Percentiles rank a stretch among this genome's conserved stretches.
These are phyloP conservation scores for Fusarium pininemorale DNA, from an alignment of 2,329 filamentous ascomycete genomes.

Conservation along the genomic window DNA sequence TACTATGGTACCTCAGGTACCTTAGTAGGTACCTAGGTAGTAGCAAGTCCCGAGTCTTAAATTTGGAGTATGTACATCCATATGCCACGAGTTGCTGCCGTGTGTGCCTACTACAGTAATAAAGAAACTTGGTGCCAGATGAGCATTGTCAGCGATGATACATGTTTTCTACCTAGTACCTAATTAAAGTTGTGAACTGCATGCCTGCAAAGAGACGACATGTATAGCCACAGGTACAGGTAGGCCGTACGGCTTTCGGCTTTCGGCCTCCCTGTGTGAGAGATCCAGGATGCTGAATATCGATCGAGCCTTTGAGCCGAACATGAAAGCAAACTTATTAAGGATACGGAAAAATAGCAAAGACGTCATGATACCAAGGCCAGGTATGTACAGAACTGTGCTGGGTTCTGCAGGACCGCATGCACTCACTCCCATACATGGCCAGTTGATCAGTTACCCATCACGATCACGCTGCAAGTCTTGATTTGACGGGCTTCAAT, in stretches of 20 bases:
- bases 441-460: conserved; percentile 12
- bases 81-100: neutral
- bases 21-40: too few species aligned
- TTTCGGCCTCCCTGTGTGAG: conserved; percentile 56
- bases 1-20: neutral
- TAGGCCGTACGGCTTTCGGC: conserved; percentile 46
- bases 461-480: conserved; percentile 21
- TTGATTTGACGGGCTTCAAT: conserved; percentile 14
- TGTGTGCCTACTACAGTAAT: neutral
- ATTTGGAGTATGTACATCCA: neutral
- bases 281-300: neutral
- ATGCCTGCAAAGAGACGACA: neutral
- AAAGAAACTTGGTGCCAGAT: neutral
- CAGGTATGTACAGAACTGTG: neutral
- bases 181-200: neutral
- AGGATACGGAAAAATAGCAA: neutral
- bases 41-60: neutral
- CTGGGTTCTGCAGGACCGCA: neutral
- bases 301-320: conserved; percentile 39
- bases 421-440: neutral
- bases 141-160: neutral
- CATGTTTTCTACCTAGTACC: neutral
- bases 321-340: neutral
- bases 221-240: too few species aligned
- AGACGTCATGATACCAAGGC: conserved; percentile 23